Evolutionary conservation across 257 asterid genomes (phyloP).

Genomic region (Ophiorrhiza pumila): DNA sequence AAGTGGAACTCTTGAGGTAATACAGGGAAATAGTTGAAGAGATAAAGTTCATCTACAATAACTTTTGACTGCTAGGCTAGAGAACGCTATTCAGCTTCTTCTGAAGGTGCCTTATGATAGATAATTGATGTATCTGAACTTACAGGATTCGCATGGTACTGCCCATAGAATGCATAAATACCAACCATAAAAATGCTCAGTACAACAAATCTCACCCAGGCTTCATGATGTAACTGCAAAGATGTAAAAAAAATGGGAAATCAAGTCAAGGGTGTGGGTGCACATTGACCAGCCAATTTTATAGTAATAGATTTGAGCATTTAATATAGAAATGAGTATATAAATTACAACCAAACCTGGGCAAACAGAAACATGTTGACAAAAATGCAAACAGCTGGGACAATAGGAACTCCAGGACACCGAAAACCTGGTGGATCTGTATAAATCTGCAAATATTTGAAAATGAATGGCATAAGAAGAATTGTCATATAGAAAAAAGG

Average conservation of each 20-base stretch:
- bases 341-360: slow-evolving; percentile 56
- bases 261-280: not conserved
- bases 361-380: slow-evolving; percentile 83
- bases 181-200: slow-evolving; percentile 64
- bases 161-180: slow-evolving; percentile 80
- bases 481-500: not conserved
- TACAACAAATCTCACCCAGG: slow-evolving; percentile 83
- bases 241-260: not conserved
- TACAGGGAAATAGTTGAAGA: not conserved
- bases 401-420: slow-evolving; percentile 87
- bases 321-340: not conserved
- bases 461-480: slow-evolving; percentile 12
- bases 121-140: slow-evolving; percentile 52
- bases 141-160: slow-evolving; percentile 75
- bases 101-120: slow-evolving; percentile 60
- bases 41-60: not conserved
- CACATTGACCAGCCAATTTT: not conserved
- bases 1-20: not conserved
- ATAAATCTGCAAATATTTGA: slow-evolving; percentile 44
- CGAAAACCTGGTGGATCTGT: slow-evolving; percentile 70
- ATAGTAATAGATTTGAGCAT: not conserved
- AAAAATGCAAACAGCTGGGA: slow-evolving; percentile 78
- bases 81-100: slow-evolving; percentile 37
- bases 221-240: slow-evolving; percentile 90
- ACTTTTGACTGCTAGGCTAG: slow-evolving; percentile 19